These are phyloP conservation scores for Alloteropsis angusta DNA, from an alignment of 202 grass and related monocot genomes.

Conservation along the genomic window DNA sequence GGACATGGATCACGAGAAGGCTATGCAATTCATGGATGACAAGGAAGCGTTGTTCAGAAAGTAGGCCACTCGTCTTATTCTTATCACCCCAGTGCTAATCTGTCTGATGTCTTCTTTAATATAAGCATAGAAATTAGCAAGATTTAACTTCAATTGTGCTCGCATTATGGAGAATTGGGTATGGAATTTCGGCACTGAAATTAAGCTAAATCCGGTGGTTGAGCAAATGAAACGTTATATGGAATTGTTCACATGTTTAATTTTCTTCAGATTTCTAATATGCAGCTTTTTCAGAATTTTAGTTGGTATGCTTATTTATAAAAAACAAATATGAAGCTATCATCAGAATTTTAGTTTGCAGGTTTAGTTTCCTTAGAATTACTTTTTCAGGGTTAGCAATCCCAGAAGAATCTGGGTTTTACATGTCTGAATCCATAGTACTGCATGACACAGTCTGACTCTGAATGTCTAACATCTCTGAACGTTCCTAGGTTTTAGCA, in stretches of 20 bases:
- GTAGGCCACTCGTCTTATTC: slow-evolving; percentile 13
- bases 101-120: neutral
- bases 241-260: neutral
- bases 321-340: neutral
- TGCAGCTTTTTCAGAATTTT: neutral
- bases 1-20: slow-evolving; percentile 42
- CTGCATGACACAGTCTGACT: no score
- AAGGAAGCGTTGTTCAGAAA: slow-evolving; percentile 69
- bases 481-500: neutral
- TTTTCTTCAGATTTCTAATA: neutral
- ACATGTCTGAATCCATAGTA: neutral
- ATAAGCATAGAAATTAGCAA: neutral
- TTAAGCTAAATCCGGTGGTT: neutral
- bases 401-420: neutral
- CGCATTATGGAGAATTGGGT: neutral
- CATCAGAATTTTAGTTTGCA: neutral
- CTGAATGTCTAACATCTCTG: no score
- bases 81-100: neutral
- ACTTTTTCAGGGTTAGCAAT: neutral
- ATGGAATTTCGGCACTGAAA: neutral
- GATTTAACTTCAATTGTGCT: neutral
- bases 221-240: neutral
- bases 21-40: slow-evolving; percentile 60
- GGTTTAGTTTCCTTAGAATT: neutral
- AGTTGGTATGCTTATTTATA: neutral